phyloP scores from a whole-genome alignment of 2,329 filamentous ascomycete species.

The Hypocreales sp. region DNA sequence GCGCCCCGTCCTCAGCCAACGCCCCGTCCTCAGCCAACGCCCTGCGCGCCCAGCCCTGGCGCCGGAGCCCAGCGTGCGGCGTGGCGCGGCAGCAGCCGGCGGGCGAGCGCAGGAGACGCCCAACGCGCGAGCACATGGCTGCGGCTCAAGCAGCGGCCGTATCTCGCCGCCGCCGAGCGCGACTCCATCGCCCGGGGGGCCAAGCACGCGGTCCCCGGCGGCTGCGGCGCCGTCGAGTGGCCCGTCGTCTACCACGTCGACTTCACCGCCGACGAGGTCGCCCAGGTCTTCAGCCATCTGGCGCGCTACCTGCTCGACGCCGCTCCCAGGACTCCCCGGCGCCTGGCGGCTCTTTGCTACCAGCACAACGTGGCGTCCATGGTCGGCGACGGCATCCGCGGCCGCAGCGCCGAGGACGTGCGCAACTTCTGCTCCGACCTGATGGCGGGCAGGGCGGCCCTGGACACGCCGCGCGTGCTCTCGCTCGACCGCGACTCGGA shows the following conservation, averaged over 20 bases:
- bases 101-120: not conserved
- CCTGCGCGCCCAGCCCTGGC: not conserved
- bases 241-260: constrained; percentile 26
- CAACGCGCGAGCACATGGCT: constrained; percentile 3
- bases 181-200: constrained; percentile 12
- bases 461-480: constrained; percentile 8
- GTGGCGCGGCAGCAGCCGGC: not conserved
- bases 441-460: constrained; percentile 6
- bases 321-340: constrained; percentile 6
- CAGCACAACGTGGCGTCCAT: constrained; percentile 10
- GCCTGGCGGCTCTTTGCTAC: constrained; percentile 7
- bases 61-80: not conserved
- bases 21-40: no score
- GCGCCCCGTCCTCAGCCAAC: no score
- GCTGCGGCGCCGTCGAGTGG: constrained; percentile 1
- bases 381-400: constrained; percentile 8
- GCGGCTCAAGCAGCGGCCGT: constrained; percentile 8
- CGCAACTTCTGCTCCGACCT: constrained; percentile 17
- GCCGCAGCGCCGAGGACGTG: constrained; percentile 12
- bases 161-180: constrained; percentile 11
- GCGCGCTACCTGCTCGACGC: constrained; percentile 4
- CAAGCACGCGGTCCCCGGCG: constrained; percentile 2
- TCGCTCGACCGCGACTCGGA: constrained; percentile 7
- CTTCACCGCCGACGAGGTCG: constrained; percentile 24
- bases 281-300: constrained; percentile 4